phyloP scores from a whole-genome alignment of 192 early-diverging fungal genomes.

The Entrophospora sp. region DNA sequence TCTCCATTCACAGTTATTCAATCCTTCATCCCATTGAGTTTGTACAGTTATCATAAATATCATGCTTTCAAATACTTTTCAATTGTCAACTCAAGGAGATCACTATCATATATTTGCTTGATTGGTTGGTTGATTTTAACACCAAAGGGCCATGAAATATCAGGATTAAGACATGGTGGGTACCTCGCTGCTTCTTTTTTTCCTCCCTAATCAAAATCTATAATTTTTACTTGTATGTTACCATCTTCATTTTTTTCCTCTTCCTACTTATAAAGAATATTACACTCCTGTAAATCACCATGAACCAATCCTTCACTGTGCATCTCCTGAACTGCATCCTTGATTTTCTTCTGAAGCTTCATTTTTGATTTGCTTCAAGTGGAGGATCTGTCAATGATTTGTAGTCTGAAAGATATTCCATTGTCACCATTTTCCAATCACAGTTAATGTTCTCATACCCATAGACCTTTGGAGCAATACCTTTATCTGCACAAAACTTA shows the following conservation, averaged over 20 bases:
- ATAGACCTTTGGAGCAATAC: slow-evolving; percentile 5
- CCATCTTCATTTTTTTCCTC: no score
- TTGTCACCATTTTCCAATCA: slow-evolving; percentile 9
- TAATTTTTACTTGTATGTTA: background rate
- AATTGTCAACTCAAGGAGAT: background rate
- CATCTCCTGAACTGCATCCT: background rate
- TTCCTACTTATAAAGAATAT: background rate
- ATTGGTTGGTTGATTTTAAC: background rate
- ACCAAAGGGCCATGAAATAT: background rate
- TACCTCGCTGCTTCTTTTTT: background rate
- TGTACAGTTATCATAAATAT: no score
- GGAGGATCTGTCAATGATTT: background rate
- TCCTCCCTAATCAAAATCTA: background rate
- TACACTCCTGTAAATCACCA: background rate
- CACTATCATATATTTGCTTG: background rate
- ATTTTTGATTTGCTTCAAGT: background rate
- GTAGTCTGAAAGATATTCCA: slow-evolving; percentile 4
- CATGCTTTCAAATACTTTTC: background rate
- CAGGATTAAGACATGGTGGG: background rate
- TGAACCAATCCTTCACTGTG: background rate
- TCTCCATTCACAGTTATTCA: no score
- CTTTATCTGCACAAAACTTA: background rate
- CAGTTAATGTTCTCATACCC: background rate
- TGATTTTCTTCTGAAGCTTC: background rate
- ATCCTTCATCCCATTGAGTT: no score